Evolutionary conservation across 345 rosid genomes (phyloP).

Genomic region (Gossypium stocksii): DNA sequence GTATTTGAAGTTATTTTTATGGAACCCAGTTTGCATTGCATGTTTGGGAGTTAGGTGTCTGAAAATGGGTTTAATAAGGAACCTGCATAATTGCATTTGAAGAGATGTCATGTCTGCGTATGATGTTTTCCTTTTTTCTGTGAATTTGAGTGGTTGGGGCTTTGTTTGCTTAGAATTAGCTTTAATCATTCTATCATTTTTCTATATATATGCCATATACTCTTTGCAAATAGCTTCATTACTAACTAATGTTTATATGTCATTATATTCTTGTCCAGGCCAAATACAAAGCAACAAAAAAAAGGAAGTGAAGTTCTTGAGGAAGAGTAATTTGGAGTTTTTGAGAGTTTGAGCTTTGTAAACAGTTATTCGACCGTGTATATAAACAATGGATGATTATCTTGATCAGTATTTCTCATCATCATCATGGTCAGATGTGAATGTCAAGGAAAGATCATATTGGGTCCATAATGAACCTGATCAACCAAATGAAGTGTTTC

Average conservation of each 20-base stretch:
- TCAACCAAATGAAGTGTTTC: constrained; percentile 21
- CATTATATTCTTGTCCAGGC: background rate
- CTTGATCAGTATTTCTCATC: constrained; percentile 29
- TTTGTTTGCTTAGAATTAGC: background rate
- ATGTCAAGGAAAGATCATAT: constrained; percentile 27
- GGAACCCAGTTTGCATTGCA: constrained; percentile 7
- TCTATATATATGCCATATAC: too few relatives aligned
- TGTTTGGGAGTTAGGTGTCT: background rate
- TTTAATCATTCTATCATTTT: too few relatives aligned
- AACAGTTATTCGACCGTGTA: background rate
- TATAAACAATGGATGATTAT: constrained; percentile 36
- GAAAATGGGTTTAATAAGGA: background rate
- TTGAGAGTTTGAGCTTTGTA: background rate
- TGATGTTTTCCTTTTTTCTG: background rate
- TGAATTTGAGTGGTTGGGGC: background rate
- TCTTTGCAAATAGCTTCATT: background rate
- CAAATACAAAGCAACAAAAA: background rate
- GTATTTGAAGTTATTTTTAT: too few relatives aligned
- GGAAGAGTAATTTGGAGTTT: background rate
- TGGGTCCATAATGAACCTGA: constrained; percentile 26
- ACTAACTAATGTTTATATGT: background rate
- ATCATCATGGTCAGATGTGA: constrained; percentile 27
- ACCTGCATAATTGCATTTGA: background rate
- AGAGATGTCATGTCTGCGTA: background rate
- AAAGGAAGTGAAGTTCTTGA: background rate